Evolutionary conservation across 164 flowering plant genomes (phyloP), one percentile per base, ranked within the genome.

Genomic region (Nymphaea colorata): DNA sequence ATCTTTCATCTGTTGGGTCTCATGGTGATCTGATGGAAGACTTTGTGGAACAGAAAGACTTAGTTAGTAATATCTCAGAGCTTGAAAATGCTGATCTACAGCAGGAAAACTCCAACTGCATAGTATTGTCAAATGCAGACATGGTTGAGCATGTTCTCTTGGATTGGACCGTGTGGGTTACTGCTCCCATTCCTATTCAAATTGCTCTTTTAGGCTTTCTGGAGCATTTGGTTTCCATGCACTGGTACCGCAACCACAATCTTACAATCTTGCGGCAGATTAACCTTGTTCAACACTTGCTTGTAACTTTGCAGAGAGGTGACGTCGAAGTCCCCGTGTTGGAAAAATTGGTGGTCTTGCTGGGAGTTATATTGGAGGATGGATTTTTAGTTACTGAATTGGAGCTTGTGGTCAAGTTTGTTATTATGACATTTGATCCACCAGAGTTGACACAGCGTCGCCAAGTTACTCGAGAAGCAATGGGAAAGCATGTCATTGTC

Each of bases 91-190:
- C 80, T 67, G 96, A 85, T 64, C 72, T 86, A 69, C 78, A 80
- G 1, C 76, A 85, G 47, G 96, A 92, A 78, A 85, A 90, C 68
- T 95, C 98, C 62, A 95, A 92, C 74, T 95, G 99, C 79, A 84
- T 95, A 71, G 98, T 95, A 43, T 78, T 95, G 64, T 87, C 99
- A 61, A 95, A 90, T 84, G 84, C 94, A 36, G 99, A 95, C 72
- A 92, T 95, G 99, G 97, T 92, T 72, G 97, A 95, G 72, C 99
- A 95, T 89, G 93, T 95, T 44, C 77, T 95, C 75, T 76, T 95
- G 81, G 99, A 95, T 72, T 95, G 99, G 99, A 95, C 99, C 36
- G 76, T 95, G 75, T 95, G 99, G 99, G 99, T 95, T 44, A 81
- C 82, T 6, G 87, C 97, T 64, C 86, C 94, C 41, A 79, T 92